These are phyloP conservation scores for Cytospora paraplurivora DNA, from an alignment of 2,329 filamentous ascomycete genomes.

Conservation along the genomic window DNA sequence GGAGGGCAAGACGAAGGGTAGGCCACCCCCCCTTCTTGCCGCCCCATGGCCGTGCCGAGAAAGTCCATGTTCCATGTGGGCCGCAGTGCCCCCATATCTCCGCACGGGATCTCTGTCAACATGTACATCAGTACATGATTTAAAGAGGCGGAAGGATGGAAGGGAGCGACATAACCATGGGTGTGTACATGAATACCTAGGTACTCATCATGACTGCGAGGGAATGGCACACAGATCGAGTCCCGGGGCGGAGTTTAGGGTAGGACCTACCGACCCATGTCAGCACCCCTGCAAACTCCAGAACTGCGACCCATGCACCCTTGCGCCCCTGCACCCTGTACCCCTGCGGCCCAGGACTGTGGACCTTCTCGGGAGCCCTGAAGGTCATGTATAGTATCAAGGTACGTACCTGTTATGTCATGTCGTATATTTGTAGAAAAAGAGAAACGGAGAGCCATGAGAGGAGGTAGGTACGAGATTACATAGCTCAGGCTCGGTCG, in stretches of 20 bases:
- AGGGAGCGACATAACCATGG: conserved; percentile 6
- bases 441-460: conserved; percentile 5
- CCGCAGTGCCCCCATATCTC: conserved; percentile 1
- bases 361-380: conserved; percentile 15
- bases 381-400: neutral
- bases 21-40: neutral
- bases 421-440: neutral
- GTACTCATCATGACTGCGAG: neutral
- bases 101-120: neutral
- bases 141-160: neutral
- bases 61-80: conserved; percentile 1
- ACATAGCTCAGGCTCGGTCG: conserved; percentile 11
- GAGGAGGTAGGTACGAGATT: conserved; percentile 20
- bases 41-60: conserved; percentile 4
- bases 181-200: conserved; percentile 1
- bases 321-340: neutral
- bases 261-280: neutral
- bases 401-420: conserved; percentile 13
- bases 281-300: neutral
- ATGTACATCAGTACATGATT: conserved; percentile 4
- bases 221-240: neutral
- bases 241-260: conserved; percentile 18
- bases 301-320: neutral
- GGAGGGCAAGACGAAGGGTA: conserved; percentile 5
- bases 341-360: conserved; percentile 14